A percentile compares a stretch with the other conserved stretches of the same genome.
phyloP scores from a whole-genome alignment of 2,329 filamentous ascomycete species.

The Colletotrichum sp. region DNA sequence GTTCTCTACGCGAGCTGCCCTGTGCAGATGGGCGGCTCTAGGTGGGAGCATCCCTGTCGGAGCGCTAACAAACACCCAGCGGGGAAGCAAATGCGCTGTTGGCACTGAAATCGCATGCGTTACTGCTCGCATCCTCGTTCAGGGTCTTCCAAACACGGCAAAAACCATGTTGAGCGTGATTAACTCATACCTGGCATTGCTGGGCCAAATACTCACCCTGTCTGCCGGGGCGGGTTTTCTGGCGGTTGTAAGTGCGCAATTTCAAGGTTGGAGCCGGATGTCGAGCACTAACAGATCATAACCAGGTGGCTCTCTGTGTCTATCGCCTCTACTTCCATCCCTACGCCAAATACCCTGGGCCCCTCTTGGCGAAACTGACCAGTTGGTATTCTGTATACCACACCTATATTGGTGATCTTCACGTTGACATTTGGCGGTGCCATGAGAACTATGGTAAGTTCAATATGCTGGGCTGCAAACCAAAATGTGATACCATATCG shows the following conservation, averaged over 20 bases:
- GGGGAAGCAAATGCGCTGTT: not conserved
- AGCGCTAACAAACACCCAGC: not conserved
- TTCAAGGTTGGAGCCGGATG: not conserved
- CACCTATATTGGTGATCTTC: not conserved
- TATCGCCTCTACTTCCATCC: constrained; percentile 1
- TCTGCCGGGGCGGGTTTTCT: not conserved
- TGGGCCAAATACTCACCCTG: not conserved
- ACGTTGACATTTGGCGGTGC: constrained; percentile 6
- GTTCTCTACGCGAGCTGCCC: not conserved
- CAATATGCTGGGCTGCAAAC: not conserved
- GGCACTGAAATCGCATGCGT: not conserved
- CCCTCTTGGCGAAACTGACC: not conserved
- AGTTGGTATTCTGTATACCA: constrained; percentile 4
- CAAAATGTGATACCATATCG: not conserved
- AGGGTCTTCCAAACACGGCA: not conserved
- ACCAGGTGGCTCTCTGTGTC: not conserved
- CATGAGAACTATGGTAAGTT: not conserved
- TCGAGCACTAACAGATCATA: not conserved
- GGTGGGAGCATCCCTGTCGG: not conserved
- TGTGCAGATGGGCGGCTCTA: not conserved
- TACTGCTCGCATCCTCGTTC: not conserved
- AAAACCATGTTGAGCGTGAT: not conserved
- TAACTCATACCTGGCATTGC: not conserved
- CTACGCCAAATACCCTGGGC: constrained; percentile 8
- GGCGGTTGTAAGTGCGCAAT: not conserved